Evolutionary conservation across 345 rosid species (phyloP).

Genomic region (Cochlearia excelsa): DNA sequence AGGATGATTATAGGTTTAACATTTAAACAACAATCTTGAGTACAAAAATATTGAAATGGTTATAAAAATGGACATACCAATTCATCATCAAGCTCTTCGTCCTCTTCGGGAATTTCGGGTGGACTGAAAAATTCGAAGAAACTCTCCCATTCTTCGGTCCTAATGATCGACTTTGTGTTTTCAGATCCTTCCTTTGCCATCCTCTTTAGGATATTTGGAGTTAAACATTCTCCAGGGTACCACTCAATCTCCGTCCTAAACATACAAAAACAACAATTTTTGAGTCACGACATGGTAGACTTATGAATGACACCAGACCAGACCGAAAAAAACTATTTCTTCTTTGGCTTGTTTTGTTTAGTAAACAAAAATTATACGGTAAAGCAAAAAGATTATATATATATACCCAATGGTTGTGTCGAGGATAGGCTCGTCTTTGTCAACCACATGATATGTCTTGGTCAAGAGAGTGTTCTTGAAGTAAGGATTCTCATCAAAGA

Average conservation of each 20-base stretch:
- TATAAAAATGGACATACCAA: constrained; percentile 40
- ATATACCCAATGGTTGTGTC: constrained; percentile 85
- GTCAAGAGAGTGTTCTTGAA: constrained; percentile 76
- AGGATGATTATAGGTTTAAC: too few relatives aligned
- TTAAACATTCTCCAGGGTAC: constrained; percentile 82
- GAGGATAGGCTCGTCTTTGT: constrained; percentile 87
- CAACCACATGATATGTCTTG: constrained; percentile 89
- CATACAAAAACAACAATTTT: background rate
- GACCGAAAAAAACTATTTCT: too few relatives aligned
- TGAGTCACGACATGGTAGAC: too few relatives aligned
- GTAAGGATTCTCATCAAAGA: constrained; percentile 71
- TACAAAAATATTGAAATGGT: background rate
- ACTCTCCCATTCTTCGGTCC: constrained; percentile 87
- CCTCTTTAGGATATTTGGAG: constrained; percentile 83
- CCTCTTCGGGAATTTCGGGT: constrained; percentile 91
- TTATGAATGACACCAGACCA: too few relatives aligned
- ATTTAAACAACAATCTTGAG: background rate
- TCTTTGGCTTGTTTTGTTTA: too few relatives aligned
- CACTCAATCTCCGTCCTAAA: constrained; percentile 84
- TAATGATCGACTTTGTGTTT: constrained; percentile 74
- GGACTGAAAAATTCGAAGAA: constrained; percentile 90
- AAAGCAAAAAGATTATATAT: too few relatives aligned
- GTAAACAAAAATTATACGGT: too few relatives aligned
- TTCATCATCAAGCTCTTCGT: constrained; percentile 81
- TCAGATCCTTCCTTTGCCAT: constrained; percentile 89